Percentiles rank a stretch among this genome's conserved stretches.
Conservation (phyloP, 73 alveolate species). For the Effrenium voratum region DNA sequence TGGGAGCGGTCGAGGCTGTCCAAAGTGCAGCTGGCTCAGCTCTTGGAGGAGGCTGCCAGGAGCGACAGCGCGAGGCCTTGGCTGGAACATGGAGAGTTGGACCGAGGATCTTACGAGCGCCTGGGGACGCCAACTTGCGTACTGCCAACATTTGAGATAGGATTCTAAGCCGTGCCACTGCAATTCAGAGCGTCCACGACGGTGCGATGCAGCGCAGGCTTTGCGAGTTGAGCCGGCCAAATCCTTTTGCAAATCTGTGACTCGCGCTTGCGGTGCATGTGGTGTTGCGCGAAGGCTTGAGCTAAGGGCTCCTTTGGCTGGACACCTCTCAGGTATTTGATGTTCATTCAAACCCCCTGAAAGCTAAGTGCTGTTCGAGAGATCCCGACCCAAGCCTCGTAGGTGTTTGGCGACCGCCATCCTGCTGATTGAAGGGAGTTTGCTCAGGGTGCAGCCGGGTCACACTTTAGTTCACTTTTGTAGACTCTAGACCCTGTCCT, state of each 20-base stretch:
- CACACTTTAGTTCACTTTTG: too few species aligned
- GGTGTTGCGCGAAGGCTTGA: background rate
- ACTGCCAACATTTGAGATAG: background rate
- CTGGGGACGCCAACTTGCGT: background rate
- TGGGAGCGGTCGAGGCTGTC: conserved; percentile 24
- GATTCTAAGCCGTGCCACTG: background rate
- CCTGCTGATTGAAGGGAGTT: too few species aligned
- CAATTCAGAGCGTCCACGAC: background rate
- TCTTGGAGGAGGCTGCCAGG: conserved; percentile 78
- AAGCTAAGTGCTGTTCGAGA: too few species aligned
- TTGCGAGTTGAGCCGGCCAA: background rate
- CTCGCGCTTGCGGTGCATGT: background rate
- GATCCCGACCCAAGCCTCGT: too few species aligned
- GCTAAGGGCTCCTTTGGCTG: conserved; percentile 1
- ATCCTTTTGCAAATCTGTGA: background rate
- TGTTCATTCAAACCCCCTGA: too few species aligned
- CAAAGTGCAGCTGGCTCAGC: conserved; percentile 74
- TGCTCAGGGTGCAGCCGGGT: too few species aligned
- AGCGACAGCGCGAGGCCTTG: background rate
- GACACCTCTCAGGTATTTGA: too few species aligned
- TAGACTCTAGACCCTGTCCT: too few species aligned
- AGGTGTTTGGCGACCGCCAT: too few species aligned
- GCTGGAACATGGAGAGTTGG: too few species aligned
- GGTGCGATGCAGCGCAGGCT: background rate
- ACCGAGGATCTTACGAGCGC: too few species aligned